Base-by-base conservation (phyloP, 2,329 filamentous ascomycete genomes). In the Claviceps arundinis region DNA sequence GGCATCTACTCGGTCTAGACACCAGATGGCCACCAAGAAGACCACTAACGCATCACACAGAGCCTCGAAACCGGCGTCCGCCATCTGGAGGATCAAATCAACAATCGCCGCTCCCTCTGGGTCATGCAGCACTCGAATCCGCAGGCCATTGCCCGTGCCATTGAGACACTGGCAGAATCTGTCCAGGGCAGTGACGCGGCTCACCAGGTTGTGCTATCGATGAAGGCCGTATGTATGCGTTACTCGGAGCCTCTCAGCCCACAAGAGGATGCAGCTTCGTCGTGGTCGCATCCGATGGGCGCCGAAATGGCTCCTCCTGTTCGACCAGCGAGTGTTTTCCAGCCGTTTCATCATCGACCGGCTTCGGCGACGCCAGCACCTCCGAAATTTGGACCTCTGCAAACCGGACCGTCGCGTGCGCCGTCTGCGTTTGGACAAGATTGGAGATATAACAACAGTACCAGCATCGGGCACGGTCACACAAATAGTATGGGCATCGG, bases 81-180 rank as follows among this genome's bases (percentile, higher is more conserved):
- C 45, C 60, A 66, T 30, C 59, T 70, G 5, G 64, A 69, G 54
- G 64, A 64, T 26, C 66, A 70, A 50, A 60, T 67, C 54, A 68
- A 66, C 54, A 63, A 62, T 44, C 60, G 65, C 4, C 66, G 62
- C 47, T 61, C 64, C 5, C 61, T 68, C 47, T 68, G 66, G 66
- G 55, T 65, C 53, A 64, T 63, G 58, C 66, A 65, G 53, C 63
- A 66, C 50, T 56, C 65, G 1, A 62, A 62, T 49, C 60, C 65
- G 24, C 55, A 62, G 22, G 60, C 60, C 1, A 58, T 68, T 34
- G 59, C 61, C 7, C 62, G 61, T 7, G 64, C 63, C 42, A 64
- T 68, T 17, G 64, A 66, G 52, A 65, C 60, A 5, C 58, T 65
- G 24, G 55, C 63, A 1, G 61, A 61, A 9, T 62, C 62, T 0